Conservation (phyloP, 441 rosid species). For the Pelargonium citronellum region DNA sequence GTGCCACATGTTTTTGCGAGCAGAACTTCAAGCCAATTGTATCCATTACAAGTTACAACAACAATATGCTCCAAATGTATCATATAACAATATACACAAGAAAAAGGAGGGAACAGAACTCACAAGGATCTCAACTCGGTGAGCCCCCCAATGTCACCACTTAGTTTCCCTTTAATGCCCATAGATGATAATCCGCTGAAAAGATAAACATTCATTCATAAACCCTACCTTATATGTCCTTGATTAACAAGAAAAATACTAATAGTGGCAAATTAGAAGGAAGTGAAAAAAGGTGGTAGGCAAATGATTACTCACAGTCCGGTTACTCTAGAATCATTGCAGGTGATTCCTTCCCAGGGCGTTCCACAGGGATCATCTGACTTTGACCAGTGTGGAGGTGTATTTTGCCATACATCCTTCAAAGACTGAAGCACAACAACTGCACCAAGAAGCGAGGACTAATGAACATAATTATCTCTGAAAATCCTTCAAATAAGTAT, state of each 20-base stretch:
- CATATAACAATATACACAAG: background rate
- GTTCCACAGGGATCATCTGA: slow-evolving; percentile 76
- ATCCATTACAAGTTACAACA: background rate
- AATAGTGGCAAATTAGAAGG: background rate
- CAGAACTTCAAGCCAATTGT: background rate
- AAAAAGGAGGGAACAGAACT: slow-evolving; percentile 27
- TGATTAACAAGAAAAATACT: background rate
- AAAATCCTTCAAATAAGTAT: background rate
- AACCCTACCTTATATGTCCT: no score
- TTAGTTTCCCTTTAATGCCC: slow-evolving; percentile 70
- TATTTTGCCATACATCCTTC: slow-evolving; percentile 62
- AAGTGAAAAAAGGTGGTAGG: background rate
- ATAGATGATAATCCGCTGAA: slow-evolving; percentile 69
- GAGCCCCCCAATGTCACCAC: slow-evolving; percentile 78
- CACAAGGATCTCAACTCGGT: slow-evolving; percentile 72
- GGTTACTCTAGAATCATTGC: slow-evolving; percentile 60
- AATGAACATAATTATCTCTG: background rate
- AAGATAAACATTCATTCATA: slow-evolving; percentile 3
- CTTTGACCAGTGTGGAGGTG: slow-evolving; percentile 66
- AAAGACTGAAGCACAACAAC: slow-evolving; percentile 69
- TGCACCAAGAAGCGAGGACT: slow-evolving; percentile 21
- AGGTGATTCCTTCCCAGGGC: slow-evolving; percentile 85
- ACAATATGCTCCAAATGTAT: background rate
- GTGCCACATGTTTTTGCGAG: background rate
- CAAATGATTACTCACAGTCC: slow-evolving; percentile 46